phyloP scores from a whole-genome alignment of 805 yeast genomes.

The Nakazawaea wyomingensis region DNA sequence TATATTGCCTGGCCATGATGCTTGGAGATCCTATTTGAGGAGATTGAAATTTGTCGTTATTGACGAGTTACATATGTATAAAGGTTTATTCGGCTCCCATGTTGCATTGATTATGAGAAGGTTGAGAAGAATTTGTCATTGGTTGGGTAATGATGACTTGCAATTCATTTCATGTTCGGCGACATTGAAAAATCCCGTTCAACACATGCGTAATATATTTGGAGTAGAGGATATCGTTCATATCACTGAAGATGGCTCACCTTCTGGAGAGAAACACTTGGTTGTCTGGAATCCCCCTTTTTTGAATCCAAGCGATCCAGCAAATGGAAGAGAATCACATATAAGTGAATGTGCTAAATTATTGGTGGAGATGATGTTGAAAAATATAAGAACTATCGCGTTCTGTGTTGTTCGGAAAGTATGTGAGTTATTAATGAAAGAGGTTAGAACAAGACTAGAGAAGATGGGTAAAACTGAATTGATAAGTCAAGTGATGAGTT shows the following conservation, averaged over 20 bases:
- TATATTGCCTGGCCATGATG: constrained; percentile 69
- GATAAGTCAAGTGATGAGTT: constrained; percentile 74
- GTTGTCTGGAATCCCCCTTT: constrained; percentile 85
- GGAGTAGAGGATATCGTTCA: constrained; percentile 59
- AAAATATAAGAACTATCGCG: constrained; percentile 74
- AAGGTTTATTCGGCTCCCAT: constrained; percentile 89
- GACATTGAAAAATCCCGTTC: constrained; percentile 68
- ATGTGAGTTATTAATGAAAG: constrained; percentile 85
- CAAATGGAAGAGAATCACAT: constrained; percentile 61
- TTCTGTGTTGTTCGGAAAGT: constrained; percentile 83
- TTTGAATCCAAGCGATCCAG: constrained; percentile 51
- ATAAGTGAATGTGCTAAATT: constrained; percentile 74
- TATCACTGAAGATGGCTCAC: constrained; percentile 81
- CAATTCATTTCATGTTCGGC: constrained; percentile 91
- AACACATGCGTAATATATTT: constrained; percentile 70
- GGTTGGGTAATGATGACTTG: constrained; percentile 46
- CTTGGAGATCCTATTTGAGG: constrained; percentile 67
- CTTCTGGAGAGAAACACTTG: constrained; percentile 69
- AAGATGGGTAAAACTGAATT: constrained; percentile 39
- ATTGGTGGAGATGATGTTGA: constrained; percentile 57
- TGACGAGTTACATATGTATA: constrained; percentile 83
- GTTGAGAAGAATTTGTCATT: constrained; percentile 56
- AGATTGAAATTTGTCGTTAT: constrained; percentile 70
- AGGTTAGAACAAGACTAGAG: constrained; percentile 54
- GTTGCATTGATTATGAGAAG: constrained; percentile 83